phyloP scores from a whole-genome alignment of 805 yeast genomes.

The Danielia oregonensis region DNA sequence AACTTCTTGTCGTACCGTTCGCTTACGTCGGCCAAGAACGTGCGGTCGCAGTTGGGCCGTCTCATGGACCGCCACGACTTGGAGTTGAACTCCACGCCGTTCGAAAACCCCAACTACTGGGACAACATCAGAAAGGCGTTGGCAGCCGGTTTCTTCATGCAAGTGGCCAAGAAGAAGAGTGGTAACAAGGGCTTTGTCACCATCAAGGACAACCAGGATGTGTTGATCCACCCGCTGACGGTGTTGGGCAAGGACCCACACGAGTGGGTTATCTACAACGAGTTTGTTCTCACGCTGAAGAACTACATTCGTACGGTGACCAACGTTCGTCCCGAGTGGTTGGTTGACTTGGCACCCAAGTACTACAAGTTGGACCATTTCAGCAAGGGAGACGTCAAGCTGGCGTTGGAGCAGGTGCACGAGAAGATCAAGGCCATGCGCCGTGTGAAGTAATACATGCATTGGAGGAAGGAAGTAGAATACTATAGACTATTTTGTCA shows the following conservation, averaged over 20 bases:
- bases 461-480: constrained; percentile 10
- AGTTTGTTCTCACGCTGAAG: constrained; percentile 88
- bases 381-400: constrained; percentile 65
- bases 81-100: constrained; percentile 63
- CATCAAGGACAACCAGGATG: constrained; percentile 94
- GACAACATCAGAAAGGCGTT: constrained; percentile 82
- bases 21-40: constrained; percentile 79
- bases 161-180: constrained; percentile 89
- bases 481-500: neutral
- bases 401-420: constrained; percentile 61
- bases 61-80: constrained; percentile 80
- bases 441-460: constrained; percentile 24
- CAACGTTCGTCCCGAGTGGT: constrained; percentile 87
- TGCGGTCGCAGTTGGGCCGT: constrained; percentile 76
- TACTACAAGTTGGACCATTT: constrained; percentile 64
- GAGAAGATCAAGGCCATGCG: constrained; percentile 44
- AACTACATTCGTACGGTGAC: constrained; percentile 95
- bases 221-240: constrained; percentile 88
- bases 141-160: constrained; percentile 96
- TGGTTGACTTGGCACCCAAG: constrained; percentile 73
- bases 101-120: constrained; percentile 58
- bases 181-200: constrained; percentile 78
- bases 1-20: constrained; percentile 83
- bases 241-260: constrained; percentile 82
- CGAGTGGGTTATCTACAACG: constrained; percentile 94